Conservation (phyloP, 1,284 basidiomycete species). For the Hymenochaete sp. region DNA sequence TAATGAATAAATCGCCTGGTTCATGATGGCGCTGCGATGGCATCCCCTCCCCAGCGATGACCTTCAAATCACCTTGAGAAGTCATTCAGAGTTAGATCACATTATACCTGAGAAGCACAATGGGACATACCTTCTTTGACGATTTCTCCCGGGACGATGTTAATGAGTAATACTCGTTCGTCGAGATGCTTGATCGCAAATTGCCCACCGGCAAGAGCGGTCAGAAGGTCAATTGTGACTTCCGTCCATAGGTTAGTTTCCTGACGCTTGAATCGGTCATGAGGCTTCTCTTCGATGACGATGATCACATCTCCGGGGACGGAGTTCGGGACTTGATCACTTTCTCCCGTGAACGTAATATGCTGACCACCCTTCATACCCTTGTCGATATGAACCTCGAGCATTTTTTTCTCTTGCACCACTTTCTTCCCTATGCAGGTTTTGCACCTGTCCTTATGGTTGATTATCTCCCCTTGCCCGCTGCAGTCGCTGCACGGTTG, state of each 20-base stretch:
- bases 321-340: slow-evolving; percentile 88
- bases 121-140: slow-evolving; percentile 79
- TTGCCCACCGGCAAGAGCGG: slow-evolving; percentile 88
- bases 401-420: slow-evolving; percentile 89
- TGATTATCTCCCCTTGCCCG: slow-evolving; percentile 91
- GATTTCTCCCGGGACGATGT: slow-evolving; percentile 84
- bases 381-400: slow-evolving; percentile 99
- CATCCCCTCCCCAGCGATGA: slow-evolving; percentile 95
- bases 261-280: slow-evolving; percentile 86
- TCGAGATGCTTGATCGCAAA: slow-evolving; percentile 92
- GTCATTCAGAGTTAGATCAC: slow-evolving; percentile 3
- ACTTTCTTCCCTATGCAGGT: slow-evolving; percentile 96
- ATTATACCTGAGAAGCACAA: slow-evolving; percentile 4
- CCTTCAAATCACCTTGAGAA: slow-evolving; percentile 75
- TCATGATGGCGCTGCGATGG: slow-evolving; percentile 98
- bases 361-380: slow-evolving; percentile 99
- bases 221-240: slow-evolving; percentile 87
- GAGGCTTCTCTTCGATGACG: slow-evolving; percentile 92
- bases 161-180: slow-evolving; percentile 81
- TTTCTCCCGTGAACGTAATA: slow-evolving; percentile 91
- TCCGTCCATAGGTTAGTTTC: slow-evolving; percentile 89
- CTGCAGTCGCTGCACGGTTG: slow-evolving; percentile 90
- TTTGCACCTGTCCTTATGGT: slow-evolving; percentile 89
- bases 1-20: slow-evolving; percentile 88
- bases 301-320: slow-evolving; percentile 96